phyloP scores from a whole-genome alignment of 495 filamentous ascomycete species.

The Penicillium odoratum region DNA sequence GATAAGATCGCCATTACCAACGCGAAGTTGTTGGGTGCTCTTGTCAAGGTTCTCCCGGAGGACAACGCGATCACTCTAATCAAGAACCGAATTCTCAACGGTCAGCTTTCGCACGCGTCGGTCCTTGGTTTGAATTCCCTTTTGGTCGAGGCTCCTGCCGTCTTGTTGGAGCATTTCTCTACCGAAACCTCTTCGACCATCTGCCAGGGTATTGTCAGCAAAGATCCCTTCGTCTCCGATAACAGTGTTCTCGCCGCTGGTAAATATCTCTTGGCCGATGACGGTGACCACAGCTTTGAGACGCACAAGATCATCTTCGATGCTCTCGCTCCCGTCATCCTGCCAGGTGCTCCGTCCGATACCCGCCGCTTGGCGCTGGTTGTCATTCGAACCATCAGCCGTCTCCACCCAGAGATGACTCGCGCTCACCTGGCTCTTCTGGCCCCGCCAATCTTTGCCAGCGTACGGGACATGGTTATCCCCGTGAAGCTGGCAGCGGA shows the following conservation, averaged over 20 bases:
- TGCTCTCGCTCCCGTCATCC: conserved; percentile 68
- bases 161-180: conserved; percentile 63
- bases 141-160: conserved; percentile 71
- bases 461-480: conserved; percentile 90
- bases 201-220: conserved; percentile 74
- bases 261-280: conserved; percentile 78
- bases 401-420: conserved; percentile 71
- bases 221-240: conserved; percentile 78
- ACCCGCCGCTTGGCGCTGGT: conserved; percentile 88
- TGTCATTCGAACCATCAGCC: conserved; percentile 79
- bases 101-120: conserved; percentile 64
- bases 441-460: conserved; percentile 81
- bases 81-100: conserved; percentile 75
- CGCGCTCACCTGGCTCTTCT: conserved; percentile 76
- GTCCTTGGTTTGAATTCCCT: conserved; percentile 87
- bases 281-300: conserved; percentile 53
- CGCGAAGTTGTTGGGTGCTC: conserved; percentile 81
- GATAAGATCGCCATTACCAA: conserved; percentile 81
- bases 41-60: conserved; percentile 76
- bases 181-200: conserved; percentile 73
- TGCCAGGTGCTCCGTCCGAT: conserved; percentile 73
- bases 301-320: conserved; percentile 76
- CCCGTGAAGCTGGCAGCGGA: conserved; percentile 95
- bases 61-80: conserved; percentile 67
- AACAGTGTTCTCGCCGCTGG: conserved; percentile 93